Evolutionary conservation across 768 basidiomycete genomes (phyloP), one percentile per base, ranked within the genome.

Genomic region (Strobilomyces echinocephalus): DNA sequence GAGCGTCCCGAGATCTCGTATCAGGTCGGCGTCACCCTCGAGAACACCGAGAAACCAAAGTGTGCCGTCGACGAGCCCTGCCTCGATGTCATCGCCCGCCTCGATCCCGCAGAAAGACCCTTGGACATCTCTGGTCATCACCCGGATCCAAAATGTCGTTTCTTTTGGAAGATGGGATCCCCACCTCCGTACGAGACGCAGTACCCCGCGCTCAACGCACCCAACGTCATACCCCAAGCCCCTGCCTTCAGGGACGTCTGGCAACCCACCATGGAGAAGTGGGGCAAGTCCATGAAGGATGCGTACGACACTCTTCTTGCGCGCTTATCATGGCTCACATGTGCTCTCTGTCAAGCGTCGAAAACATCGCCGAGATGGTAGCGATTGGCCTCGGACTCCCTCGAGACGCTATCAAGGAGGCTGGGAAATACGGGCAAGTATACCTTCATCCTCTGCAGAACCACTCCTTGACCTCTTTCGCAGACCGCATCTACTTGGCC

Each of bases 61-160:
- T 92, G 90, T 67, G 88, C 90, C 5, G 84, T 82, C 10, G 81
- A 93, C 63, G 85, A 88, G 45, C 83, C 88, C 11, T 98, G 95
- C 65, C 77, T 91, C 39, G 75, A 76, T 38, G 77, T 97, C 54
- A 97, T 97, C 59, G 80, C 81, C 47, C 74, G 74, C 3, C 76
- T 98, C 21, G 88, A 88, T 36, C 84, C 85, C 3, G 70, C 78
- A 0, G 91, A 98, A 63, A 72, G 95, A 30, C 95, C 95, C 8
- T 69, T 98, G 47, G 95, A 98, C 68, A 84, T 90, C 52, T 75
- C 77, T 26, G 86, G 77, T 7, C 87, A 91, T 57, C 77, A 80
- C 8, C 90, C 92, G 1, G 95, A 98, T 69, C 95, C 95, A 0
- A 98, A 98, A 70, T 95, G 91, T 67, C 80, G 95, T 57, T 97